phyloP scores from a whole-genome alignment of 768 basidiomycete genomes.

The Amanita fuliginea region DNA sequence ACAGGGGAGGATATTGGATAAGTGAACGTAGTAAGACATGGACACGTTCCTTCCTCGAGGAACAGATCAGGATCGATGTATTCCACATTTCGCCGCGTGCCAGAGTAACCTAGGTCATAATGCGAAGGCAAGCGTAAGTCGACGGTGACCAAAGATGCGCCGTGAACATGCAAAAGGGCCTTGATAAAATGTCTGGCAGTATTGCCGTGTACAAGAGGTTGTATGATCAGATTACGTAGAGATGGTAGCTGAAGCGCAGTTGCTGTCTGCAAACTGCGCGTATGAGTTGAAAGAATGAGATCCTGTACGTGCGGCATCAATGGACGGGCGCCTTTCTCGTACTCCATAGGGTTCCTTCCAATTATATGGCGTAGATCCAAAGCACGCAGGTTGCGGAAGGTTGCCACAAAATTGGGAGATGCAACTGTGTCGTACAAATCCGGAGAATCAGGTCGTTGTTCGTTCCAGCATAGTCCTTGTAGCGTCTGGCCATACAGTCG shows the following conservation, averaged over 20 bases:
- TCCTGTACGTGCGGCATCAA: constrained; percentile 30
- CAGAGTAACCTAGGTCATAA: constrained; percentile 10
- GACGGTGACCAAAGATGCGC: constrained; percentile 24
- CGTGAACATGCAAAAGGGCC: constrained; percentile 31
- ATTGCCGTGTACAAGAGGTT: constrained; percentile 15
- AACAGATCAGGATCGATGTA: constrained; percentile 32
- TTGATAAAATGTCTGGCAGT: constrained; percentile 16
- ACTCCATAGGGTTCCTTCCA: constrained; percentile 14
- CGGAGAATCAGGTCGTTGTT: constrained; percentile 10
- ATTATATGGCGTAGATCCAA: constrained; percentile 36
- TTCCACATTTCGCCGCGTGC: constrained; percentile 14
- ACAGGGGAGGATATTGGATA: constrained; percentile 27
- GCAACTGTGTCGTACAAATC: constrained; percentile 14
- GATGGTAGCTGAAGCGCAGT: constrained; percentile 28
- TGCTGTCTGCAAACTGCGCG: constrained; percentile 26
- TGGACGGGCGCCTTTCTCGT: constrained; percentile 11
- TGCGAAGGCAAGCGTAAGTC: constrained; percentile 29
- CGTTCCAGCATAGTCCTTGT: constrained; percentile 35
- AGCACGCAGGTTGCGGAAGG: constrained; percentile 30
- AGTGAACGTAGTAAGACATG: constrained; percentile 31
- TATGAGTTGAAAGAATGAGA: constrained; percentile 30
- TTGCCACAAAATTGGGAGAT: constrained; percentile 25
- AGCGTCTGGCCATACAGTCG: constrained; percentile 29
- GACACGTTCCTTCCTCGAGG: constrained; percentile 28
- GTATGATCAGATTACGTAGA: constrained; percentile 30